A percentile compares a stretch with the other conserved stretches of the same genome.
phyloP scores from a whole-genome alignment of 2,329 filamentous ascomycete species.

The Cordyceps javanica region DNA sequence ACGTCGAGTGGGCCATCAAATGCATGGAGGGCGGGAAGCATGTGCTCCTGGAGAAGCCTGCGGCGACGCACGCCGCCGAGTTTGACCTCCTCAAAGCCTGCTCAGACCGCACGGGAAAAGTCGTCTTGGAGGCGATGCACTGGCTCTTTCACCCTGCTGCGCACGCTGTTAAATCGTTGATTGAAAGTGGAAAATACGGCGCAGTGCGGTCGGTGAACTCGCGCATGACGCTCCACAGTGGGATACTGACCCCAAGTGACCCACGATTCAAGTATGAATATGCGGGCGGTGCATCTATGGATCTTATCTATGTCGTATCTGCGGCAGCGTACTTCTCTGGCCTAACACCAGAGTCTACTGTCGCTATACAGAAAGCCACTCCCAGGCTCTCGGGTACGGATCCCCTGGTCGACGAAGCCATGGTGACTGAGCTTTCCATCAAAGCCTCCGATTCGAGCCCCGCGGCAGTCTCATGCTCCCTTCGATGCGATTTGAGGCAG shows the following conservation, averaged over 20 bases:
- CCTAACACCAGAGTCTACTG: not conserved
- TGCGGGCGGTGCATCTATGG: conserved; percentile 10
- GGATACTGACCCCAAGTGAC: not conserved
- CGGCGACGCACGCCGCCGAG: conserved; percentile 41
- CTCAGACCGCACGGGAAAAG: conserved; percentile 16
- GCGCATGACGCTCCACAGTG: conserved; percentile 2
- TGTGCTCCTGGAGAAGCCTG: conserved; percentile 49
- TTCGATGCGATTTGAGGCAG: conserved; percentile 2
- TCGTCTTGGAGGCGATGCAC: conserved; percentile 16
- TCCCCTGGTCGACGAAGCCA: conserved; percentile 8
- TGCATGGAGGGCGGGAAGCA: conserved; percentile 46
- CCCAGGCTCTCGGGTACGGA: not conserved
- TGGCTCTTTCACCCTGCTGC: conserved; percentile 13
- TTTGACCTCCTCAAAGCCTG: conserved; percentile 37
- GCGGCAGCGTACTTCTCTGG: not conserved
- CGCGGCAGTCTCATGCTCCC: not conserved
- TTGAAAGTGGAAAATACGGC: conserved; percentile 8
- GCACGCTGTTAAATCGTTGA: not conserved
- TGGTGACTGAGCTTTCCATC: not conserved
- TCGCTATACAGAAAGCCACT: not conserved
- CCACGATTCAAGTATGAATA: conserved; percentile 7
- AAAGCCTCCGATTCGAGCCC: not conserved
- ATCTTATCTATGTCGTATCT: conserved; percentile 9
- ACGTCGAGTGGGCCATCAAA: conserved; percentile 40
- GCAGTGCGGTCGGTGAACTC: not conserved